phyloP scores from a whole-genome alignment of 345 rosid species.

The Kandelia obovata region DNA sequence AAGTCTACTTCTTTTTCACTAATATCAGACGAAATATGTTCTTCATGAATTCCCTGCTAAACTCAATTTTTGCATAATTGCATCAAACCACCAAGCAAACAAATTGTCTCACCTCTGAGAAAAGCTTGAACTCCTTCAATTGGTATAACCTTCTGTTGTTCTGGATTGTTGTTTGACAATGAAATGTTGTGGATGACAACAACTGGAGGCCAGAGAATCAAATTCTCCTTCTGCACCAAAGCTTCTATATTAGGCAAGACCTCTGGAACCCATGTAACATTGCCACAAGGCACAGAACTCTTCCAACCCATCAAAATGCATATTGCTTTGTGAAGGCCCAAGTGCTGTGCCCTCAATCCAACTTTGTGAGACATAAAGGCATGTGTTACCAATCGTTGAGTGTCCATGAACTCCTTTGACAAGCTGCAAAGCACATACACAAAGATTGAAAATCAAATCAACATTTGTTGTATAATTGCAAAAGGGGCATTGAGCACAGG shows the following conservation, averaged over 20 bases:
- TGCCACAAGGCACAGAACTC: constrained; percentile 34
- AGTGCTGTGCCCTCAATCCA: constrained; percentile 47
- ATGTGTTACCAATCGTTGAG: constrained; percentile 48
- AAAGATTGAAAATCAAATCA: not conserved
- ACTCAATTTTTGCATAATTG: not conserved
- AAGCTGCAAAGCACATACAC: constrained; percentile 25
- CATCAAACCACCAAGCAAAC: not conserved
- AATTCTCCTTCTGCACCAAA: constrained; percentile 42
- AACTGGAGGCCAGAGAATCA: constrained; percentile 54
- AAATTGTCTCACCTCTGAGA: constrained; percentile 37
- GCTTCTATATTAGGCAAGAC: constrained; percentile 42
- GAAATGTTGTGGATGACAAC: constrained; percentile 49
- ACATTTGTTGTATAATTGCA: not conserved
- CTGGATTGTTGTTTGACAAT: constrained; percentile 42
- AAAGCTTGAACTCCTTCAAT: constrained; percentile 46
- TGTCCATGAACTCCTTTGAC: constrained; percentile 53
- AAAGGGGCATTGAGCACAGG: not conserved
- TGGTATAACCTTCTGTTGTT: constrained; percentile 47
- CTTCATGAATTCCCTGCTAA: constrained; percentile 3
- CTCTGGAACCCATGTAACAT: constrained; percentile 40
- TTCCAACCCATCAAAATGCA: constrained; percentile 59
- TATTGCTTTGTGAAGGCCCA: constrained; percentile 56
- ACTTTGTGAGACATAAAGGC: constrained; percentile 51
- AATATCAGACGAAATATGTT: not conserved
- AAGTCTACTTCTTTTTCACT: not conserved